Evolutionary conservation across 2,329 filamentous ascomycete genomes (phyloP), one percentile per base, ranked within the genome.

Genomic region (Fonsecaea monophora): DNA sequence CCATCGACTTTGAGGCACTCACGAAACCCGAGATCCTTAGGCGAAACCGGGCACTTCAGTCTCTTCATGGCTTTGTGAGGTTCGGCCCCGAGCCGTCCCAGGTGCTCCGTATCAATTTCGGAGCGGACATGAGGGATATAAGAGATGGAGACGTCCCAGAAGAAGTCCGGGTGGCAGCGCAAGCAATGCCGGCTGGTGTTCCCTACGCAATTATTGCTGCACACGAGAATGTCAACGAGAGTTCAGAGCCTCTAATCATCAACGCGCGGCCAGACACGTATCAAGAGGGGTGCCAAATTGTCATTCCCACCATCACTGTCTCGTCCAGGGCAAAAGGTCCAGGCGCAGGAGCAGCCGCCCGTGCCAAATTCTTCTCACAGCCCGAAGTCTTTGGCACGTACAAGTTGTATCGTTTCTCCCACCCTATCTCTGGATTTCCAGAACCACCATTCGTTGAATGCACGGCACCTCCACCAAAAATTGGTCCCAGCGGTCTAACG

Each of bases 1-100:
- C 87, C 66, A 78, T 96, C 7, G 79, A 88, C 68, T 92, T 89
- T 84, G 54, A 70, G 0, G 77, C 73, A 3, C 87, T 86, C 82
- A 79, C 80, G 0, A 79, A 82, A n/a, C 77, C 81, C 2, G 82
- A 86, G 0, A 83, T 94, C 15, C 75, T 80, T 5, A 81, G 84
- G 77, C 35, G 71, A 48, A 53, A 74, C 70, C 38, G 42, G 62
- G 60, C 64, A 62, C 53, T 72, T 68, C 38, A 70, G 65, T 60
- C 67, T 62, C 61, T 69, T 38, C 54, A 65, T 34, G 53, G 42
- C n/a, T 61, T 64, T 12, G 53, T 57, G 13, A 38, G 30, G 13
- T 34, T 34, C 21, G 50, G 38, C 30, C 30, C 35, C 13, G 48
- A 32, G 10, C 30, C 40, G 7, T 32, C n/a, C 10, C 35, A 61